Evolutionary conservation across 148 eudicot genomes (phyloP).

Genomic region (Vaccinium darrowii): DNA sequence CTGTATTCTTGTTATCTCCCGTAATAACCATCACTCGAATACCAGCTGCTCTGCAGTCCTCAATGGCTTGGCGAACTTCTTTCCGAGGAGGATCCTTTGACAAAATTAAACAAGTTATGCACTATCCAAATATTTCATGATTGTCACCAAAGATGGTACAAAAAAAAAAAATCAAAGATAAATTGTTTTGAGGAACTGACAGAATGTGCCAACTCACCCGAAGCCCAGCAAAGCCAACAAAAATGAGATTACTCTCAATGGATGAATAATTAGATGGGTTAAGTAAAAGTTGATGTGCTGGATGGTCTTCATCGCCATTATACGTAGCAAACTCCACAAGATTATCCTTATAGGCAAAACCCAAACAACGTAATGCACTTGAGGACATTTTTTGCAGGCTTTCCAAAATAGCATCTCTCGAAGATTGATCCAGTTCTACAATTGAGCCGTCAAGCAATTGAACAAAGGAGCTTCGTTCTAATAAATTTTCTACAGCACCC

Average conservation of each 20-base stretch:
- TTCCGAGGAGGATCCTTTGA: slow-evolving; percentile 48
- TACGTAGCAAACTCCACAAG: slow-evolving; percentile 27
- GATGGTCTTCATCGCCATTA: slow-evolving; percentile 32
- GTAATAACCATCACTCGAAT: slow-evolving; percentile 58
- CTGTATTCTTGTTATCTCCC: slow-evolving; percentile 52
- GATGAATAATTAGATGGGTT: slow-evolving; percentile 27
- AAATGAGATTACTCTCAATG: slow-evolving; percentile 32
- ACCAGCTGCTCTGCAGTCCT: slow-evolving; percentile 57
- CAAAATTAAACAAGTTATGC: not conserved
- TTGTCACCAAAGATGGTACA: not conserved
- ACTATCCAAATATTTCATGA: not conserved
- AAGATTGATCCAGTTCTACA: slow-evolving; percentile 25
- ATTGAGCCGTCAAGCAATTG: slow-evolving; percentile 33
- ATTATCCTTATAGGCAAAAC: slow-evolving; percentile 32
- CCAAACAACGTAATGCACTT: slow-evolving; percentile 30
- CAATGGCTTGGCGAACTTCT: slow-evolving; percentile 52
- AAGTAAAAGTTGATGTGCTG: slow-evolving; percentile 29
- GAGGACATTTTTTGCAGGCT: slow-evolving; percentile 25
- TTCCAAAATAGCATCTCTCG: slow-evolving; percentile 13
- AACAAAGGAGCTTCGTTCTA: slow-evolving; percentile 29
- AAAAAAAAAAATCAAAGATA: not conserved
- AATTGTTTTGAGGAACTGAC: not conserved
- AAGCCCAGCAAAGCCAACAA: slow-evolving; percentile 34
- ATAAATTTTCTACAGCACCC: slow-evolving; percentile 35
- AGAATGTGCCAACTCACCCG: slow-evolving; percentile 23